Percentiles rank a stretch among this genome's conserved stretches.
phyloP scores from a whole-genome alignment of 1,139 yeast species.

The Hanseniaspora sp. region DNA sequence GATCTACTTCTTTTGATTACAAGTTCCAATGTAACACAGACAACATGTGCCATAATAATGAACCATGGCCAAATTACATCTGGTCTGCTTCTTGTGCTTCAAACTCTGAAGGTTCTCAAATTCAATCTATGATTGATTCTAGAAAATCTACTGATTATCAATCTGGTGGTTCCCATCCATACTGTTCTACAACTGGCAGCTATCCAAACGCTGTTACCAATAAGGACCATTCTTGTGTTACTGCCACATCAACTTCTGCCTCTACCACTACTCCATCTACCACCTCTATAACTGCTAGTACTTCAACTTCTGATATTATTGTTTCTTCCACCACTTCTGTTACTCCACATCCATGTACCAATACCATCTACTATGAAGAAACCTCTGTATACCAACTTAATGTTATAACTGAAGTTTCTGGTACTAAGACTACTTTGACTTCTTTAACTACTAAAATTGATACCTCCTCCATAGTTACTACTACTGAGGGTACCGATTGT shows the following conservation, averaged over 20 bases:
- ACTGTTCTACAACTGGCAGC: background rate
- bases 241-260: background rate
- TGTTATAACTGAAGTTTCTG: conserved; percentile 1
- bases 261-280: background rate
- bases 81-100: conserved; percentile 8
- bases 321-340: no score
- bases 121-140: background rate
- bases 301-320: no score
- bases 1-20: conserved; percentile 15
- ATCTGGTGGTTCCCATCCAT: background rate
- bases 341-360: background rate
- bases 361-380: conserved; percentile 5
- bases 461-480: background rate
- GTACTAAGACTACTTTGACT: background rate
- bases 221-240: background rate
- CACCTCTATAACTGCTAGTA: background rate
- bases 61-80: conserved; percentile 15
- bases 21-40: conserved; percentile 13
- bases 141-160: background rate
- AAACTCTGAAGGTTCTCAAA: no score
- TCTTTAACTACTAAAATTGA: background rate
- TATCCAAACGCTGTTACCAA: background rate
- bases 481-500: background rate
- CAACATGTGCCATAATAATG: conserved; percentile 10
- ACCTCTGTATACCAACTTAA: background rate